These are phyloP conservation scores for Coffea eugenioides DNA, from an alignment of 257 asterid species.

Conservation along the genomic window DNA sequence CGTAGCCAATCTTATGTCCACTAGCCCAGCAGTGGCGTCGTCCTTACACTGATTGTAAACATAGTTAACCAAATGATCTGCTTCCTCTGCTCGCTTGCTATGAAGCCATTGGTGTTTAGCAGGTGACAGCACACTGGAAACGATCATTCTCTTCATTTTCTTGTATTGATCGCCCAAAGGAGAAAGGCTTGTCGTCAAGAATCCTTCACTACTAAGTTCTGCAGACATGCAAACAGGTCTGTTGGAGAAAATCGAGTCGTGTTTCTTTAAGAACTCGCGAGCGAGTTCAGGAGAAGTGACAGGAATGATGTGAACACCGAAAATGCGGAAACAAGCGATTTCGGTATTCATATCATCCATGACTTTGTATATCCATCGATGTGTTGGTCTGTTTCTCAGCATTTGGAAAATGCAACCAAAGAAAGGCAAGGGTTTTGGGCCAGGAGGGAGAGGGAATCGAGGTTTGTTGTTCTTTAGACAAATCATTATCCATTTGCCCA, in stretches of 20 bases:
- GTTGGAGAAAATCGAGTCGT: slow-evolving; percentile 16
- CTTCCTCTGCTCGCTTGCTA: slow-evolving; percentile 19
- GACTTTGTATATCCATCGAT: not conserved
- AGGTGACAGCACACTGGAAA: slow-evolving; percentile 22
- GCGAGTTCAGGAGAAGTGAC: slow-evolving; percentile 20
- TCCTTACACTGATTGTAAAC: slow-evolving; percentile 7
- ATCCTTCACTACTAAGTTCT: not conserved
- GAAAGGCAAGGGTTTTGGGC: not conserved
- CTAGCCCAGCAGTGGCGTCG: not conserved
- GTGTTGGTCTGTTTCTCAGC: not conserved
- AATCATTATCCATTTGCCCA: too few relatives aligned
- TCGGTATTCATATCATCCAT: not conserved
- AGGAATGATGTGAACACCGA: not conserved
- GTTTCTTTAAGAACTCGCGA: slow-evolving; percentile 18
- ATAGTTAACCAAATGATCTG: slow-evolving; percentile 14
- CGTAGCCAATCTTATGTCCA: not conserved
- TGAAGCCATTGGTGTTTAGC: slow-evolving; percentile 15
- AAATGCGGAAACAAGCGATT: slow-evolving; percentile 11
- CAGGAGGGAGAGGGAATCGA: not conserved
- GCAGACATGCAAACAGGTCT: slow-evolving; percentile 18
- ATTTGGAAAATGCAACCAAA: not conserved
- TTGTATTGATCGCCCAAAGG: slow-evolving; percentile 26
- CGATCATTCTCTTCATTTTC: slow-evolving; percentile 31
- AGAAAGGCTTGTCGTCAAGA: not conserved
- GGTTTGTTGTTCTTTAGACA: not conserved